A percentile compares a stretch with the other conserved stretches of the same genome.
These are phyloP conservation scores for Cladophialophora exuberans DNA, from an alignment of 2,329 filamentous ascomycete genomes.

Conservation along the genomic window DNA sequence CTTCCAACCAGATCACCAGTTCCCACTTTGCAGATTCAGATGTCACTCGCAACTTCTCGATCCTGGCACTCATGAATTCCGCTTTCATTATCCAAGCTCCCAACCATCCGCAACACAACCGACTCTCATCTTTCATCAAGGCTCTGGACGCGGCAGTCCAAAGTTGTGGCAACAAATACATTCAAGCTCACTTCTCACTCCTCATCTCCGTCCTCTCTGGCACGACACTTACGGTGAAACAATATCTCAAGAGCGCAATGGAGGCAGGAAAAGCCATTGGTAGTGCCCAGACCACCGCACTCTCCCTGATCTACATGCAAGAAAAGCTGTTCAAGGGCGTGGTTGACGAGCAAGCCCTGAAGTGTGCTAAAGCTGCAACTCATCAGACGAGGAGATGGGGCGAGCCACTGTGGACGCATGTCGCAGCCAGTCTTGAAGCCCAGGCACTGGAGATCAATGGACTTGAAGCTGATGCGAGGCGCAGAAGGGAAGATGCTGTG, in stretches of 20 bases:
- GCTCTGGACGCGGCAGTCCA: conserved; percentile 69
- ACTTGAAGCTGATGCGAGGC: conserved; percentile 57
- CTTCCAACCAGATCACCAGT: conserved; percentile 22
- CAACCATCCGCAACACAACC: conserved; percentile 58
- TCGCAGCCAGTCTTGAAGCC: conserved; percentile 76
- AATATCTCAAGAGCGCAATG: conserved; percentile 74
- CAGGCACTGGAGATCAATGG: conserved; percentile 76
- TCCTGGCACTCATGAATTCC: conserved; percentile 67
- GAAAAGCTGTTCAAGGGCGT: conserved; percentile 79
- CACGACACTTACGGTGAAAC: conserved; percentile 75
- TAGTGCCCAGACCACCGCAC: conserved; percentile 80
- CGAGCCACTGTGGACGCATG: conserved; percentile 76
- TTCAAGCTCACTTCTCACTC: conserved; percentile 77
- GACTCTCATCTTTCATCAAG: conserved; percentile 65
- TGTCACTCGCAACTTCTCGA: conserved; percentile 64
- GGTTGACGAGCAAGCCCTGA: conserved; percentile 77
- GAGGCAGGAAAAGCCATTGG: conserved; percentile 67
- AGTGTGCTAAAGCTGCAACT: conserved; percentile 71
- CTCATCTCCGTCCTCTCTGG: conserved; percentile 70
- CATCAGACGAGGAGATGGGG: conserved; percentile 71
- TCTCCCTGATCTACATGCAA: conserved; percentile 84
- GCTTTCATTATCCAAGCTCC: conserved; percentile 73
- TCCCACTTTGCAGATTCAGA: conserved; percentile 35
- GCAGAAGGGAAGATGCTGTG: conserved; percentile 50
- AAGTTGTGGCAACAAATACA: conserved; percentile 71